These are phyloP conservation scores for Epichloe typhina DNA, from an alignment of 2,329 filamentous ascomycete species.

Conservation along the genomic window DNA sequence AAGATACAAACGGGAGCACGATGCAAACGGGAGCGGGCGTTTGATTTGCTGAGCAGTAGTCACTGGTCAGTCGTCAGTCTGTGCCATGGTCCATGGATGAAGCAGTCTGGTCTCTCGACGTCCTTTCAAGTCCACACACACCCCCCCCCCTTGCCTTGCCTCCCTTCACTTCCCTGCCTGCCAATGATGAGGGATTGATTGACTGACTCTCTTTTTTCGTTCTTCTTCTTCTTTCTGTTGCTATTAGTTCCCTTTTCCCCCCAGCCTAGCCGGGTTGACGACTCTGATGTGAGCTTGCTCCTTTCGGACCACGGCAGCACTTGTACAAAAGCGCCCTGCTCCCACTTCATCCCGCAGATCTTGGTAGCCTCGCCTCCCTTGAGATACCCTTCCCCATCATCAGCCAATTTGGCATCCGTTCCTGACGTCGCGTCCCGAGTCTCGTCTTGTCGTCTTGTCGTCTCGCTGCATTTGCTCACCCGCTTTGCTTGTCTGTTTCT, in stretches of 20 bases:
- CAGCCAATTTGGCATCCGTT: slow-evolving; percentile 4
- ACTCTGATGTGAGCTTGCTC: background rate
- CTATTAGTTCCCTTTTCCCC: background rate
- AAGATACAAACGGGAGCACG: background rate
- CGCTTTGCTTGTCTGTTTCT: background rate
- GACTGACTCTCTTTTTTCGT: slow-evolving; percentile 3
- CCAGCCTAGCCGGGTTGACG: background rate
- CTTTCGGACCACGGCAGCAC: background rate
- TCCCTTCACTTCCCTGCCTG: slow-evolving; percentile 5
- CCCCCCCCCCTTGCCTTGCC: background rate
- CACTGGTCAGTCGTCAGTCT: no score
- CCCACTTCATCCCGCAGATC: slow-evolving; percentile 5
- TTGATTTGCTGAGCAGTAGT: background rate
- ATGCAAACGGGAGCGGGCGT: background rate
- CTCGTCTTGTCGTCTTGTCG: slow-evolving; percentile 1
- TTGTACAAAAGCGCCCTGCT: slow-evolving; percentile 11
- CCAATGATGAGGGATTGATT: background rate
- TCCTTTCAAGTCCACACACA: background rate
- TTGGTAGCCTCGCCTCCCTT: slow-evolving; percentile 4
- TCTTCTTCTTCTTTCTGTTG: background rate
- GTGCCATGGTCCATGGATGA: background rate
- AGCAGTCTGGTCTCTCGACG: background rate
- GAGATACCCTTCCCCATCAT: slow-evolving; percentile 4
- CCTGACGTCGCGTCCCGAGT: background rate
- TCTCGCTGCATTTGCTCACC: background rate